Conservation (phyloP, 2,329 filamentous ascomycete genomes). For the Colletotrichum kahawae region DNA sequence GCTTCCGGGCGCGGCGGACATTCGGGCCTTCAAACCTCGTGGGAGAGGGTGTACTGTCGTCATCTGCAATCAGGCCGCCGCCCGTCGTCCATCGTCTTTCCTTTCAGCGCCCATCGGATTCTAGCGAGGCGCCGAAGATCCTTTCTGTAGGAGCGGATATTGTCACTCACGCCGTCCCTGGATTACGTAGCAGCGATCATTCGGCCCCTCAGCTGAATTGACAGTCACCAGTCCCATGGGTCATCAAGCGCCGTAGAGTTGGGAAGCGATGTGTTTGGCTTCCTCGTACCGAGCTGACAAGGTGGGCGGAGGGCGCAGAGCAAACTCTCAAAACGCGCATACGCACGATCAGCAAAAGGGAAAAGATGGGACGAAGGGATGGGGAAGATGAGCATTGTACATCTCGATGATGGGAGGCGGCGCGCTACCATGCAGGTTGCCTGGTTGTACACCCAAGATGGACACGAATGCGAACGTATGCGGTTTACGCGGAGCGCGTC, state of each 20-base stretch:
- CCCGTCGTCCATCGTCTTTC: background rate
- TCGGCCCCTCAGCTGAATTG: slow-evolving; percentile 4
- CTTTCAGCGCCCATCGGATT: background rate
- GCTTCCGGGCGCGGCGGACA: slow-evolving; percentile 4
- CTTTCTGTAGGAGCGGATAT: background rate
- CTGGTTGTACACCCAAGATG: slow-evolving; percentile 1
- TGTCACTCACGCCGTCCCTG: background rate
- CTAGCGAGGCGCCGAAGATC: slow-evolving; percentile 13
- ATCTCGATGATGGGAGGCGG: background rate
- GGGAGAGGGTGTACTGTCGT: slow-evolving; percentile 7
- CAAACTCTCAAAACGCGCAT: background rate
- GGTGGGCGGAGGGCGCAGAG: background rate
- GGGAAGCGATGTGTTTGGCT: background rate
- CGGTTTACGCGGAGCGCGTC: slow-evolving; percentile 8
- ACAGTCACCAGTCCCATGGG: slow-evolving; percentile 14
- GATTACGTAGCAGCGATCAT: slow-evolving; percentile 20
- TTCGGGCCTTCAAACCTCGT: slow-evolving; percentile 4
- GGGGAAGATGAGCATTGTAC: background rate
- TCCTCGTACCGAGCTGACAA: background rate
- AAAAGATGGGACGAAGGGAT: background rate
- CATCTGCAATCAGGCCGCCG: slow-evolving; percentile 3
- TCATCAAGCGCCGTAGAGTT: background rate
- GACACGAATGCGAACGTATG: slow-evolving; percentile 10
- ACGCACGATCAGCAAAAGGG: background rate
- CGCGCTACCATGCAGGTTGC: background rate